Evolutionary conservation across 805 yeast species (phyloP), one percentile per base, ranked within the genome.

Genomic region (Monosporozyma siamensis): DNA sequence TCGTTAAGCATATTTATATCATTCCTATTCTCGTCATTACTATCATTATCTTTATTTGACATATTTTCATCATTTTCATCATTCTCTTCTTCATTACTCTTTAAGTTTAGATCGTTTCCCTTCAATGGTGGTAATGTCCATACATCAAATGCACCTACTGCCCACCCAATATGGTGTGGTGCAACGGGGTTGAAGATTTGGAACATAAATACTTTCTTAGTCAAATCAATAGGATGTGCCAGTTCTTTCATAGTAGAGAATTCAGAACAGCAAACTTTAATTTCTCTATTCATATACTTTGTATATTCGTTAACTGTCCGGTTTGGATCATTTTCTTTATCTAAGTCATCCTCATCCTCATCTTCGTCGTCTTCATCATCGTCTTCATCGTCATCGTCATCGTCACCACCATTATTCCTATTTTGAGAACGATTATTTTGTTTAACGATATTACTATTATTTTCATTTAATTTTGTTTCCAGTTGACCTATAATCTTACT

Each of bases 111-210:
- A 4, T 58, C 61, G 10, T 49, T 34, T 3, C 40, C 39, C 24
- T 32, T 4, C 3, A 59, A 32, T n/a, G 53, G 44, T 2, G 65
- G 65, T 23, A 61, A 38, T n/a, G 44, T 49, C 56, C 66, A 23
- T 64, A 75, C 74, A 34, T 80, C 79, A 59, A 90, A 92, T 2
- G 95, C 81, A 0, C 97, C 98, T 4, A 88, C 75, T 0, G 95
- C 89, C 80, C 95, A 92, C 0, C 97, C 97, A 17, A 92, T 70
- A 61, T 90, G 97, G 51, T 89, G 97, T 1, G 98, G 86, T 29
- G 95, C 81, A 1, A 87, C 82, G 1, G 97, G 95, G 43, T 80
- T 84, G 55, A 80, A 80, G 7, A 85, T 66, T 12, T 80, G 77
- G 69, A 80, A 90, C 17, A 78, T 70, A 39, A 76, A 87, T 1